Evolutionary conservation across 108 stramenopile genomes (phyloP), one percentile per base, ranked within the genome.

Genomic region (Fistulifera pelliculosa): DNA sequence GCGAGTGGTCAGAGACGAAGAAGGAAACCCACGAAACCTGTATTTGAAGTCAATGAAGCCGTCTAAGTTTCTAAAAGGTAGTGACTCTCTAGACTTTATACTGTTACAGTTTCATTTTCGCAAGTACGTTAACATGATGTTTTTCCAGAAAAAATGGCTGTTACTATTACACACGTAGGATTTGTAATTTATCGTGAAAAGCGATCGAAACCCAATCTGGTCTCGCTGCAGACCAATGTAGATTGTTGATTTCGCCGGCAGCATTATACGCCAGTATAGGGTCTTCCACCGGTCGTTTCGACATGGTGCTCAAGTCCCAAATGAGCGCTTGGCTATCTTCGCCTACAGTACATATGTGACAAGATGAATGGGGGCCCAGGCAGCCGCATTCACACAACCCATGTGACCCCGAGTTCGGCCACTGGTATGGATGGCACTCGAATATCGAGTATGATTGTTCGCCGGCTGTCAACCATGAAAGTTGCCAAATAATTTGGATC

Each of bases 251-350:
- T 67, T 95, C 95, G 22, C 79, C 88, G 40, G 94, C 85, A 0
- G 98, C 98, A 58, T 83, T 92, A 76, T 98, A 99, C 38, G 98
- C 97, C 47, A 99, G 74, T 54, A 99, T 97, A 1, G 98, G 98
- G 60, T 98, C 97, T 22, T 94, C 92, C 26, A 94, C 79, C 1
- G 84, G 80, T 11, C 81, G 68, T 48, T 83, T 83, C 16, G 79
- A 71, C 79, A 92, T 85, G 26, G 71, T 49, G 31, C 70, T 66
- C 41, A 96, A 71, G 64, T 99, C 98, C 98, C 98, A 99, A 66
- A 99, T 99, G 26, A 99, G 64, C 1, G 98, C 96, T 60, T 97
- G 95, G 19, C 58, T 67, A 60, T 99, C 98, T 52, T 99, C 98
- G 0, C 82, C 95, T 2, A 80, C 90, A 0, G 96, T 97, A 68